Base-by-base conservation (phyloP, 1,284 basidiomycete species). In the Pseudozyma hubeiensis region DNA sequence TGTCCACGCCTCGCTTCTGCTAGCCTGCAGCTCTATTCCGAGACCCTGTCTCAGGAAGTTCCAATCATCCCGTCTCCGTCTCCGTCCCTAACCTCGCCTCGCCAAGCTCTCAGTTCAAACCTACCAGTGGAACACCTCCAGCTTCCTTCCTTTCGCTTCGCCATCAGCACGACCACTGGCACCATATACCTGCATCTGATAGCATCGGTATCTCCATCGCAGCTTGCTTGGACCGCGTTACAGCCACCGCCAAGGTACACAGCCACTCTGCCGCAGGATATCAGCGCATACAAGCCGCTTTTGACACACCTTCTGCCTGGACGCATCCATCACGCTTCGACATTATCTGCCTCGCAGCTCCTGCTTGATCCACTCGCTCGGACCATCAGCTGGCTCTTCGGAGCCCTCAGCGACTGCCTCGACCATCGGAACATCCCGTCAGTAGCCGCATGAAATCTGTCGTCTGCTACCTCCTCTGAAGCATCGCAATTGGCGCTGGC, bases 1-100 rank as follows among this genome's bases (percentile, higher is more conserved):
- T 62, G 46, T 62, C 59, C 64, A 67, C 50, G 53, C 59, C 64
- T 67, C 64, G 64, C 64, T 67, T 67, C 59, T 49, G 64, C 64
- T 52, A 16, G n/a, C n/a, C 58, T 46, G 39, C 49, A 67, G 54
- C 58, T 62, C 53, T 61, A 66, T 40, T 65, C 64, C n/a, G 13
- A 50, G 34, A 56, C 58, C 64, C 64, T 62, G 50, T 54, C 47
- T 68, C 65, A 58, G 16, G 11, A 60, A 52, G 34, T 51, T 62
- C 47, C 53, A 46, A 13, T 52, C 48, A 14, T 30, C n/a, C 33
- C n/a, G 29, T 41, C 29, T 34, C 37, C 29, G 37, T 48, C 39
- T 52, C 49, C 16, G 24, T 31, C 29, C 33, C 50, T 30, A 16
- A 40, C 50, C 34, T 30, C 16, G 24, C 7, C 17, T 34, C 31